Evolutionary conservation across 305 asterid genomes (phyloP).

Genomic region (Solanum chacoense): DNA sequence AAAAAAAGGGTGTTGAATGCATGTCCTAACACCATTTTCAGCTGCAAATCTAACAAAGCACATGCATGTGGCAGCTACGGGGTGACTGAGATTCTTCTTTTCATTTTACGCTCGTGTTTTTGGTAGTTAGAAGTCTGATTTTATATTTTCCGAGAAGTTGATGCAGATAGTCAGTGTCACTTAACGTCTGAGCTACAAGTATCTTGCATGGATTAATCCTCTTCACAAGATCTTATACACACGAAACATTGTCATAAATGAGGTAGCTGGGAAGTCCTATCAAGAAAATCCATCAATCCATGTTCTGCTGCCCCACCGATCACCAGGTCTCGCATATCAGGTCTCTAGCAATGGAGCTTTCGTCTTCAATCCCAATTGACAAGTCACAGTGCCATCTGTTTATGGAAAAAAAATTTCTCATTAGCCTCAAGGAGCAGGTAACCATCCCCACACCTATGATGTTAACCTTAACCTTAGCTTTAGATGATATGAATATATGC

Average conservation of each 20-base stretch:
- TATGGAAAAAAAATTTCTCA: background rate
- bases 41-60: background rate
- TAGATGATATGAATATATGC: background rate
- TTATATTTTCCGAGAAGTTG: background rate
- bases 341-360: background rate
- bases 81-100: background rate
- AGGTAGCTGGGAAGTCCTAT: constrained; percentile 6
- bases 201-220: background rate
- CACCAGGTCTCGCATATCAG: background rate
- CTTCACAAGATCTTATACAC: background rate
- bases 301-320: background rate
- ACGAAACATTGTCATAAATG: background rate
- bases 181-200: background rate
- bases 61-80: background rate
- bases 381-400: background rate
- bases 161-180: background rate
- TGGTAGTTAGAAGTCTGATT: background rate
- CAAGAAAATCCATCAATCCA: background rate
- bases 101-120: background rate
- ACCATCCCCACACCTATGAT: constrained; percentile 2
- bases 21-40: background rate
- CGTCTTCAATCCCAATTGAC: background rate
- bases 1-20: background rate
- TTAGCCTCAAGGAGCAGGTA: constrained; percentile 5
- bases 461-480: constrained; percentile 10